phyloP scores from a whole-genome alignment of 192 early-diverging fungal species.

The Rhizophlyctis rosea region DNA sequence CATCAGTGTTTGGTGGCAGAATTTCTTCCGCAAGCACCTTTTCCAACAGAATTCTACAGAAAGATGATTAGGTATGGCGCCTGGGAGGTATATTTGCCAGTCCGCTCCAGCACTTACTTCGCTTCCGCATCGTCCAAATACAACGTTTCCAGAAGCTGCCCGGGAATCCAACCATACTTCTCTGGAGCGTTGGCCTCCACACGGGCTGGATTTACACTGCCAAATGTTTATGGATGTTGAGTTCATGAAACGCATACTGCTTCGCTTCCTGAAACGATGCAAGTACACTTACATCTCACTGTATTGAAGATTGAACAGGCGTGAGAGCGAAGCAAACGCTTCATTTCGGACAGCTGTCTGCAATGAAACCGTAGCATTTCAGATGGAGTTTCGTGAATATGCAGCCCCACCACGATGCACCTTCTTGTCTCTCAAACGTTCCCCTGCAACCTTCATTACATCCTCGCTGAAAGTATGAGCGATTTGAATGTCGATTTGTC shows the following conservation, averaged over 20 bases:
- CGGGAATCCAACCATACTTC: slow-evolving; percentile 83
- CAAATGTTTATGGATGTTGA: no score
- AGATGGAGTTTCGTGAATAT: neutral
- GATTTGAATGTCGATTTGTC: slow-evolving; percentile 61
- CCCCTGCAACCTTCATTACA: slow-evolving; percentile 56
- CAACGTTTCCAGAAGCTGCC: slow-evolving; percentile 72
- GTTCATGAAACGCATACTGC: no score
- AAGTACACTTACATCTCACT: slow-evolving; percentile 57
- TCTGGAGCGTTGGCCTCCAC: slow-evolving; percentile 51
- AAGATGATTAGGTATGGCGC: neutral
- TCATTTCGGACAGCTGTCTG: slow-evolving; percentile 63
- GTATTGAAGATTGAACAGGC: slow-evolving; percentile 72
- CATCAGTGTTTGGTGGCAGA: slow-evolving; percentile 57
- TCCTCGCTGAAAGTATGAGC: slow-evolving; percentile 52
- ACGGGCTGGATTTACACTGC: slow-evolving; percentile 5
- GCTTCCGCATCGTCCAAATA: slow-evolving; percentile 84
- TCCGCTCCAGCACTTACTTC: slow-evolving; percentile 46
- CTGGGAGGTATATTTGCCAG: neutral
- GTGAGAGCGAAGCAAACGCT: slow-evolving; percentile 69
- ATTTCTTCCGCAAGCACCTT: slow-evolving; percentile 59
- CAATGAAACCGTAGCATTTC: neutral
- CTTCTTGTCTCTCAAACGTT: slow-evolving; percentile 89
- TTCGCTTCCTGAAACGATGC: no score
- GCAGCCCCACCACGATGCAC: slow-evolving; percentile 3
- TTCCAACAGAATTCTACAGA: slow-evolving; percentile 51